These are phyloP conservation scores for Rhodotorula diobovata DNA, from an alignment of 768 basidiomycete species.

Conservation along the genomic window DNA sequence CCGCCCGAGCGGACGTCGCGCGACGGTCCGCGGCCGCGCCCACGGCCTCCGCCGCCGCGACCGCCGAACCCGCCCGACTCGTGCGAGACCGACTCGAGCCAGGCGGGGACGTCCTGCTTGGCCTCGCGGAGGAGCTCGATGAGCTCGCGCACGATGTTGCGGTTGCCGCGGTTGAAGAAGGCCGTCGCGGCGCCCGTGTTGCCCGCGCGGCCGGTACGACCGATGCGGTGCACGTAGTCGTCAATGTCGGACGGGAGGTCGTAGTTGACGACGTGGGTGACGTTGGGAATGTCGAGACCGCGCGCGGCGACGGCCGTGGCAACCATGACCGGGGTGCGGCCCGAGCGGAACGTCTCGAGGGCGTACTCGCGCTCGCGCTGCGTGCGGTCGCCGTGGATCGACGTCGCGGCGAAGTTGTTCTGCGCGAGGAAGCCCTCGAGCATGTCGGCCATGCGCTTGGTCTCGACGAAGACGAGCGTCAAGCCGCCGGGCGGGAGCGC, in stretches of 20 bases:
- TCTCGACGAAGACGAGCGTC: constrained; percentile 96
- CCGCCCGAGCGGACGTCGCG: constrained; percentile 29
- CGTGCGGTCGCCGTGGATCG: constrained; percentile 95
- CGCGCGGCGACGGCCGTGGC: constrained; percentile 98
- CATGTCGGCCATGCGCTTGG: constrained; percentile 98
- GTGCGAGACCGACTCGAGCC: constrained; percentile 78
- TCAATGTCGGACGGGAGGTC: constrained; percentile 97
- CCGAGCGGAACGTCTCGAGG: constrained; percentile 88
- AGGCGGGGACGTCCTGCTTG: constrained; percentile 86
- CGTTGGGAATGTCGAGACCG: constrained; percentile 95
- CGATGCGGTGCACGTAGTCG: constrained; percentile 83
- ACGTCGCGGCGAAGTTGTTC: constrained; percentile 81
- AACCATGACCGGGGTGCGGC: constrained; percentile 90
- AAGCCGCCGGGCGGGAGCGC: constrained; percentile 72
- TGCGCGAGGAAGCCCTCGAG: constrained; percentile 87
- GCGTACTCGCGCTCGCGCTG: constrained; percentile 97
- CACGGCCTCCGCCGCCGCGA: constrained; percentile 53
- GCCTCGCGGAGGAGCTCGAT: constrained; percentile 91
- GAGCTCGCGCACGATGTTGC: constrained; percentile 66
- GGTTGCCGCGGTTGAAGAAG: constrained; percentile 60
- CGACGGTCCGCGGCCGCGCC: constrained; percentile 55
- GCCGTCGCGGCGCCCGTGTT: constrained; percentile 94
- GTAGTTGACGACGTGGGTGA: constrained; percentile 97
- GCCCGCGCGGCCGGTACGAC: constrained; percentile 76
- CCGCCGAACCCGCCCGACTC: constrained; percentile 56